Conservation (phyloP, 306 rosid species). For the Acacia crassicarpa region DNA sequence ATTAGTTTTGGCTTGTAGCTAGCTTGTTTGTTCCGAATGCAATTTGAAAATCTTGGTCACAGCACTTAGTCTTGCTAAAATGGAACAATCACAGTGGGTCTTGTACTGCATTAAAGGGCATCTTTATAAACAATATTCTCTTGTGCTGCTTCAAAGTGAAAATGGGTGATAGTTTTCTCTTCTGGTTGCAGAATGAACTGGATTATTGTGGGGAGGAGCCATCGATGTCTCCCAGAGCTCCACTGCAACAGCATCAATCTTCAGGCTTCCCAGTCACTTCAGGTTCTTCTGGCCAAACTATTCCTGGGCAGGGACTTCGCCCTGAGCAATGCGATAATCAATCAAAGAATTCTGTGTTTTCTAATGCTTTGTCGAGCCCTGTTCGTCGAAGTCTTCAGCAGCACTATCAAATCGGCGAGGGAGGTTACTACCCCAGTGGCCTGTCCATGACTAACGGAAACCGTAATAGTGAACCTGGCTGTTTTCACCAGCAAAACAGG, state of each 20-base stretch:
- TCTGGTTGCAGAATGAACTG: conserved; percentile 64
- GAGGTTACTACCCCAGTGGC: conserved; percentile 44
- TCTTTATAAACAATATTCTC: not conserved
- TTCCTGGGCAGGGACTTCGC: conserved; percentile 48
- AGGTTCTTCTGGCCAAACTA: conserved; percentile 50
- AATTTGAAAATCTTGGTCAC: not conserved
- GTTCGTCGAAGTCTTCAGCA: conserved; percentile 78
- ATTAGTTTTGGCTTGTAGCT: not conserved
- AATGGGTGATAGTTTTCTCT: conserved; percentile 1
- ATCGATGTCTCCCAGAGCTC: conserved; percentile 68
- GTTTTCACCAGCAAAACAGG: conserved; percentile 50
- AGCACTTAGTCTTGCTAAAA: not conserved
- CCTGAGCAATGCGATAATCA: conserved; percentile 44
- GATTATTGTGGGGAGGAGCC: conserved; percentile 83
- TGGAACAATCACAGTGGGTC: not conserved
- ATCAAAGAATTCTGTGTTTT: conserved; percentile 77
- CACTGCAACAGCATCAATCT: conserved; percentile 57
- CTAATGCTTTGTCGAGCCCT: conserved; percentile 80
- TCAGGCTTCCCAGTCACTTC: conserved; percentile 28
- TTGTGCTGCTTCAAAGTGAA: not conserved
- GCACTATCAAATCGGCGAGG: conserved; percentile 63
- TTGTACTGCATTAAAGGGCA: conserved; percentile 15
- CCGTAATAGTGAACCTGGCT: conserved; percentile 49
- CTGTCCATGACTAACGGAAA: conserved; percentile 57
- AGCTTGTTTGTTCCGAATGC: not conserved